Base-by-base conservation (phyloP, 768 basidiomycete genomes). In the Mrakia frigida region DNA sequence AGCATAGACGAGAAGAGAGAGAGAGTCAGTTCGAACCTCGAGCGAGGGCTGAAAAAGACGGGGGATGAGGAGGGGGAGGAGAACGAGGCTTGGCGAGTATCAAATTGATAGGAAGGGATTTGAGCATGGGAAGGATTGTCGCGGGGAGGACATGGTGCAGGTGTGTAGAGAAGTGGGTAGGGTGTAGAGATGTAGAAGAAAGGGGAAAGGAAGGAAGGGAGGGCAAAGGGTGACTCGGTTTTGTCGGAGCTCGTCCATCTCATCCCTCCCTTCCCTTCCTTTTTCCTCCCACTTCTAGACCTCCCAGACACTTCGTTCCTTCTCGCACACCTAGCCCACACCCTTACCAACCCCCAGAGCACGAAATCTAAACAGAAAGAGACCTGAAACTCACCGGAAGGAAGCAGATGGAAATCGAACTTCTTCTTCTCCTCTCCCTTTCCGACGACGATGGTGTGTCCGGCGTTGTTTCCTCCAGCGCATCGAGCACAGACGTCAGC, bases 401-500 rank as follows among this genome's bases (percentile, higher is more conserved):
- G 97, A 39, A 98, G 86, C 23, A 98, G 86, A 86, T 98, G 97
- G 84, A 99, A 99, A 53, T 94, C 94, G 84, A 92, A 98, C 1
- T 90, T 94, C 79, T 88, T 94, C 84, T 89, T 88, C 76, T 88
- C 86, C 63, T 88, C 87, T 77, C 92, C 88, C 65, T 89, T 87
- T 16, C 88, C 88, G 74, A 89, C 92, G 79, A 99, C 91, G 83
- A 99, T 98, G 33, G 97, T 98, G 85, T 99, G 97, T 2, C 97
- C 97, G 33, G 97, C 97, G 82, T 99, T 99, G 86, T 98, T 98
- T 16, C 97, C 97, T 21, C 97, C 97, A 18, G 97, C 97, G 83
- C 94, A 98, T 67, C 97, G 88, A 28, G 94, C 96, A 81, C 95
- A 98, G 82, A 98, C 83, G 83, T 99, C 97, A 77, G 88, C 87